Conservation (phyloP, 164 flowering plant genomes). For the Litsea cubeba region DNA sequence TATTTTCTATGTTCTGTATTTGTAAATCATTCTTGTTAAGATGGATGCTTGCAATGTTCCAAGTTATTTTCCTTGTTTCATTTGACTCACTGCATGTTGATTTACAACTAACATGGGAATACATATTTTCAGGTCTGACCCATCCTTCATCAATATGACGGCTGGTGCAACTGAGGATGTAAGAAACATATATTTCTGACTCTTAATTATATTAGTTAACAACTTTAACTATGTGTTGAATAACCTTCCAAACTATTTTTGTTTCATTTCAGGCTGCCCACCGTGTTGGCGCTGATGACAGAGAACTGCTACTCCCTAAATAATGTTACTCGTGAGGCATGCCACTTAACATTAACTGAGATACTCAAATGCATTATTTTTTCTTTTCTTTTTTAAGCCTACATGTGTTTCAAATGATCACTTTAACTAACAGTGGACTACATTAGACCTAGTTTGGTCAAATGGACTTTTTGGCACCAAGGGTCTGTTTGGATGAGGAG, state of each 20-base stretch:
- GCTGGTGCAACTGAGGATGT: slow-evolving; percentile 98
- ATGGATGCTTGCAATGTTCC: no score
- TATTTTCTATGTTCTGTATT: no score
- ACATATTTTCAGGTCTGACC: slow-evolving; percentile 44
- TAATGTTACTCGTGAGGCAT: slow-evolving; percentile 29
- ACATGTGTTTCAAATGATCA: background rate
- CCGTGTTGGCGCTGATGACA: slow-evolving; percentile 56
- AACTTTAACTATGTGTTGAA: background rate
- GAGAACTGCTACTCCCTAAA: slow-evolving; percentile 81
- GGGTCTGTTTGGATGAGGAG: no score
- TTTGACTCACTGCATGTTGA: background rate
- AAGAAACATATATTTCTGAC: slow-evolving; percentile 4
- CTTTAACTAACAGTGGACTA: background rate
- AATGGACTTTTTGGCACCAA: background rate
- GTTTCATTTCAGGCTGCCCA: slow-evolving; percentile 56
- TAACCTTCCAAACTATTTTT: background rate
- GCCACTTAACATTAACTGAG: slow-evolving; percentile 2
- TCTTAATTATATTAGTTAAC: background rate
- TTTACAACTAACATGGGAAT: background rate
- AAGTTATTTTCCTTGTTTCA: background rate
- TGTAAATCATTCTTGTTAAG: no score
- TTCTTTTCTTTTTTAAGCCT: background rate
- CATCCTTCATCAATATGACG: slow-evolving; percentile 69
- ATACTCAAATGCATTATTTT: background rate
- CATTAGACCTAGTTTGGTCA: no score